Base-by-base conservation (phyloP, 2,329 filamentous ascomycete species). In the Fusarium miscanthi region DNA sequence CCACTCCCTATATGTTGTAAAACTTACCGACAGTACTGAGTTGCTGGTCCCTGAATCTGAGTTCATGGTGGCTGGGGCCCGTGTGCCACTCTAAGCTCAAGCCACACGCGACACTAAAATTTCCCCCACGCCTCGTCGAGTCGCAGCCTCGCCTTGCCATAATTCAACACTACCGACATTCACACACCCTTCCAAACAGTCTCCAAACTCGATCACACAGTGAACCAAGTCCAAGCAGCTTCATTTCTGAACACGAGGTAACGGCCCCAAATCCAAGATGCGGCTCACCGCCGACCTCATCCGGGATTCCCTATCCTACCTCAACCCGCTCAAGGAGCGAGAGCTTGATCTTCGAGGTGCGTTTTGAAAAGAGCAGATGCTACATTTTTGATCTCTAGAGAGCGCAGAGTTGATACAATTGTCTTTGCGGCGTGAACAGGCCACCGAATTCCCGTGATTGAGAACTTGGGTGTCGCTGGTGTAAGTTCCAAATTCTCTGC, bases 291-390 rank as follows among this genome's bases (percentile, higher is more conserved):
- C 94, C 77, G 96, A 98, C 84, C 91, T 98, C 80, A 97, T 99
- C 85, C 90, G 94, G 84, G 91, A 90, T 84, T 97, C 96, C 81
- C 92, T 97, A 77, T 98, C 95, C 83, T 99, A 98, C 88, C 93
- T 98, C 85, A 99, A 98, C 85, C 95, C 95, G 82, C 90, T 99
- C 84, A 97, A 96, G 86, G 96, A 99, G 89, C 94, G 96, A 84
- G 96, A 99, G 90, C 91, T 99, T 83, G 95, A 98, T 88, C 94
- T 99, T 80, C 92, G 96, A 97, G 96, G 96, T 98, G 93, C 91
- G 94, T 89, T 85, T 90, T 73, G 93, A 93, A 94, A 97, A 94
- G 94, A 91, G 88, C 93, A 95, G 94, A 96, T 97, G 90, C 94
- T 97, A 93, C 93, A 94, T 90, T 78, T 69, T 81, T 81, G 79